Evolutionary conservation across 2,329 filamentous ascomycete species (phyloP).

Genomic region (Sporothrix globosa): DNA sequence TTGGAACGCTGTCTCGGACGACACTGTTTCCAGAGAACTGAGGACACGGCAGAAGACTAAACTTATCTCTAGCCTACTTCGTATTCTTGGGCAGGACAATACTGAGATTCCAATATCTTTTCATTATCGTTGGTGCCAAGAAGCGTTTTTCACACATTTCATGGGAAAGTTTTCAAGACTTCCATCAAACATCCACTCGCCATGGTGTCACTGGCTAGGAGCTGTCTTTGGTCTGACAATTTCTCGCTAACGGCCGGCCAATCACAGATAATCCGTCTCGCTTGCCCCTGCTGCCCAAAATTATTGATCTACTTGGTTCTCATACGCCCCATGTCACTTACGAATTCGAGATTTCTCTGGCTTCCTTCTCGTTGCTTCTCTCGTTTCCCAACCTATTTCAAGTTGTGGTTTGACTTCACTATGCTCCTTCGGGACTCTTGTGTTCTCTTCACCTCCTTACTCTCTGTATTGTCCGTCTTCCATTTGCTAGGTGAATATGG

Average conservation of each 20-base stretch:
- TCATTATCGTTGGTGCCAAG: background rate
- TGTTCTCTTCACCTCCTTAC: background rate
- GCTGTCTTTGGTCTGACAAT: background rate
- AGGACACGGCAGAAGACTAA: too few species aligned
- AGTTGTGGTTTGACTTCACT: background rate
- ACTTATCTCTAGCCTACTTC: too few species aligned
- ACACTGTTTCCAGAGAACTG: too few species aligned
- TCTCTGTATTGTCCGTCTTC: background rate
- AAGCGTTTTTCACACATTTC: background rate
- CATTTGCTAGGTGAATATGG: too few species aligned
- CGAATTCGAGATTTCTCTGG: background rate
- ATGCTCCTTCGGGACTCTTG: background rate
- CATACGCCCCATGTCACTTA: background rate
- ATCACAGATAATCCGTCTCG: conserved; percentile 44
- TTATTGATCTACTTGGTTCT: background rate
- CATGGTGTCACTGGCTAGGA: conserved; percentile 23
- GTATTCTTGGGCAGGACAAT: too few species aligned
- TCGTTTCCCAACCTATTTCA: too few species aligned
- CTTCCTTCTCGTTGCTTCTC: background rate
- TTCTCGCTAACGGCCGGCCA: conserved; percentile 44
- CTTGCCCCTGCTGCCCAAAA: conserved; percentile 39
- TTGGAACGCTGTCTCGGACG: too few species aligned
- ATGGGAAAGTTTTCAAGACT: background rate
- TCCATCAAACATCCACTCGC: background rate
- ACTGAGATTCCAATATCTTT: too few species aligned